These are phyloP conservation scores for Penicillium nordicum DNA, from an alignment of 2,329 filamentous ascomycete genomes.

Conservation along the genomic window DNA sequence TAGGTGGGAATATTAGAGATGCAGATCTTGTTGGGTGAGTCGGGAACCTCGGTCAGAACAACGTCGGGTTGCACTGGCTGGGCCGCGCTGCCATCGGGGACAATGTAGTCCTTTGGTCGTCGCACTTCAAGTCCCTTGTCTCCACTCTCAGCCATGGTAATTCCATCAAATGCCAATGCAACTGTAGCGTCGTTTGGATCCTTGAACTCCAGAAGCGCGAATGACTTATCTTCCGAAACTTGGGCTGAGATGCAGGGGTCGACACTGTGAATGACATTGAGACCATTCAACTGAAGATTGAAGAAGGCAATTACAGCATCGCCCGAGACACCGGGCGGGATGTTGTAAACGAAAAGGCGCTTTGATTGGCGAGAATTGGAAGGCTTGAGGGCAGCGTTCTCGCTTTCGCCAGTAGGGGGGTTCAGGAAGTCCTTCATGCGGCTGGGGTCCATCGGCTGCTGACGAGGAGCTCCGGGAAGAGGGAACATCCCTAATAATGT, in stretches of 20 bases:
- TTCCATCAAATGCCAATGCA: slow-evolving; percentile 83
- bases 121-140: slow-evolving; percentile 65
- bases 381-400: slow-evolving; percentile 79
- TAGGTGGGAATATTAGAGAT: slow-evolving; percentile 85
- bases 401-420: slow-evolving; percentile 68
- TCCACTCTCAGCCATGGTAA: slow-evolving; percentile 76
- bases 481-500: slow-evolving; percentile 77
- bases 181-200: slow-evolving; percentile 83
- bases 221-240: slow-evolving; percentile 71
- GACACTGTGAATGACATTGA: slow-evolving; percentile 80
- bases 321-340: slow-evolving; percentile 70
- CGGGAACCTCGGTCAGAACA: slow-evolving; percentile 75
- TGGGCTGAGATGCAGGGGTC: slow-evolving; percentile 85
- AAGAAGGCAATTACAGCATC: slow-evolving; percentile 80
- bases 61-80: slow-evolving; percentile 70
- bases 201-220: slow-evolving; percentile 90
- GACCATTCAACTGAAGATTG: slow-evolving; percentile 92
- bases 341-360: slow-evolving; percentile 81
- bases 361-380: slow-evolving; percentile 92
- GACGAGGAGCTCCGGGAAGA: slow-evolving; percentile 87
- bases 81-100: slow-evolving; percentile 73
- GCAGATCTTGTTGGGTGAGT: slow-evolving; percentile 93
- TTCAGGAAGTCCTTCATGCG: slow-evolving; percentile 95
- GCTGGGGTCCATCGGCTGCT: slow-evolving; percentile 91
- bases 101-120: slow-evolving; percentile 95